A percentile compares a stretch with the other conserved stretches of the same genome.
Conservation (phyloP, 768 basidiomycete genomes). For the Hypholoma sublateritium region DNA sequence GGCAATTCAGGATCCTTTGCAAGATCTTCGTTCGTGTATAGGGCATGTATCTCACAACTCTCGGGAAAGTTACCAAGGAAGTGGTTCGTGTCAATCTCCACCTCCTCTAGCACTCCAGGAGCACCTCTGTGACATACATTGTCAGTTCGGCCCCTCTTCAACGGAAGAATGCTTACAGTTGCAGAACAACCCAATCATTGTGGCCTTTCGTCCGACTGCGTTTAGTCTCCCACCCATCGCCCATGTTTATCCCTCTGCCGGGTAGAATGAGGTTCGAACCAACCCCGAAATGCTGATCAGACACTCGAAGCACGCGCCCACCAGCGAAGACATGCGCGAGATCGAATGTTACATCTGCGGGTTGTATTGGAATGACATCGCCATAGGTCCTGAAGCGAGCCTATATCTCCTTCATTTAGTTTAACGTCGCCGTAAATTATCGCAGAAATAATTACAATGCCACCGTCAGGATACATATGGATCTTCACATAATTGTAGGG, state of each 20-base stretch:
- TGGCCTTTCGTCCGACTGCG: conserved; percentile 78
- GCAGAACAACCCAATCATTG: conserved; percentile 90
- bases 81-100: conserved; percentile 91
- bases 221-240: conserved; percentile 98
- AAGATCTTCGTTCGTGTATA: conserved; percentile 33
- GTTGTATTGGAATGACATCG: conserved; percentile 63
- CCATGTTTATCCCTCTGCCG: conserved; percentile 92
- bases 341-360: conserved; percentile 62
- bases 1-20: conserved; percentile 35
- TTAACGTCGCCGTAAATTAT: not conserved
- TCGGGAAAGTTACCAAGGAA: conserved; percentile 97
- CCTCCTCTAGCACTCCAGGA: conserved; percentile 68
- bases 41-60: conserved; percentile 77
- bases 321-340: conserved; percentile 90
- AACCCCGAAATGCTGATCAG: conserved; percentile 94
- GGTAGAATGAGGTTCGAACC: conserved; percentile 91
- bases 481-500: conserved; percentile 82
- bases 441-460: conserved; percentile 64
- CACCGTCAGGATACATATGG: conserved; percentile 96
- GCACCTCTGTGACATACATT: conserved; percentile 52
- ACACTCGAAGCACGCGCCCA: conserved; percentile 79
- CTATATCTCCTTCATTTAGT: conserved; percentile 34
- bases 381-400: conserved; percentile 94
- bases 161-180: conserved; percentile 57
- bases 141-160: not conserved